Conservation (phyloP, 108 stramenopile species). For the Aurantiochytrium sp. region DNA sequence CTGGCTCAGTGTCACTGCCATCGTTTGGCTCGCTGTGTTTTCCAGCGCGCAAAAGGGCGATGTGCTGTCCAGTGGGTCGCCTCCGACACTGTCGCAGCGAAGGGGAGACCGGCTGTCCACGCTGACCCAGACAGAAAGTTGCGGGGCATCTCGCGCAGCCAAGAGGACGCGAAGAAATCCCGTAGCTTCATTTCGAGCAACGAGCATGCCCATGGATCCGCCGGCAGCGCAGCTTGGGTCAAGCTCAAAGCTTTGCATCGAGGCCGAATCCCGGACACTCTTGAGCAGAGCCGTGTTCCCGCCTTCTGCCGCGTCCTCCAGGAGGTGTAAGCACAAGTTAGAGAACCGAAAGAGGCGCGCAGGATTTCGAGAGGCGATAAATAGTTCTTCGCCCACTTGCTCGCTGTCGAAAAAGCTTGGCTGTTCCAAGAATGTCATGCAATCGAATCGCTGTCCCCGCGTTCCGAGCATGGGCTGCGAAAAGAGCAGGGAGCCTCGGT, state of each 20-base stretch:
- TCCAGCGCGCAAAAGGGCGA: background rate
- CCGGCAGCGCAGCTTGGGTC: background rate
- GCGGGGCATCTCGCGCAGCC: background rate
- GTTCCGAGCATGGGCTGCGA: background rate
- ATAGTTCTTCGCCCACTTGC: background rate
- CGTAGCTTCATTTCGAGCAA: background rate
- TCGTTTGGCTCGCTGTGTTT: background rate
- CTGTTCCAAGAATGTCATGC: background rate
- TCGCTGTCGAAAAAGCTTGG: slow-evolving; percentile 15
- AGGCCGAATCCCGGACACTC: background rate
- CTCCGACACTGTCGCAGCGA: background rate
- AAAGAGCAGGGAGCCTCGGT: background rate
- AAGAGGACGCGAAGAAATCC: background rate
- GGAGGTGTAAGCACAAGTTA: background rate
- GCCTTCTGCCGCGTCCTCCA: background rate
- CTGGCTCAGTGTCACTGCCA: background rate
- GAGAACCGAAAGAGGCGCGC: background rate
- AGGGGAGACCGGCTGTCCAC: background rate
- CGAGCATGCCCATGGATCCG: background rate
- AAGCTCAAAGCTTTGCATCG: background rate
- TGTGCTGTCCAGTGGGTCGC: background rate
- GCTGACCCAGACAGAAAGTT: background rate
- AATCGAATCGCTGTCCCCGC: background rate
- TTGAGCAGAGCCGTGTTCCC: background rate
- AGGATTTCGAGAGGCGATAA: background rate